A percentile compares a stretch with the other conserved stretches of the same genome.
phyloP scores from a whole-genome alignment of 1,284 basidiomycete genomes.

The Lignosus rhinocerotis region DNA sequence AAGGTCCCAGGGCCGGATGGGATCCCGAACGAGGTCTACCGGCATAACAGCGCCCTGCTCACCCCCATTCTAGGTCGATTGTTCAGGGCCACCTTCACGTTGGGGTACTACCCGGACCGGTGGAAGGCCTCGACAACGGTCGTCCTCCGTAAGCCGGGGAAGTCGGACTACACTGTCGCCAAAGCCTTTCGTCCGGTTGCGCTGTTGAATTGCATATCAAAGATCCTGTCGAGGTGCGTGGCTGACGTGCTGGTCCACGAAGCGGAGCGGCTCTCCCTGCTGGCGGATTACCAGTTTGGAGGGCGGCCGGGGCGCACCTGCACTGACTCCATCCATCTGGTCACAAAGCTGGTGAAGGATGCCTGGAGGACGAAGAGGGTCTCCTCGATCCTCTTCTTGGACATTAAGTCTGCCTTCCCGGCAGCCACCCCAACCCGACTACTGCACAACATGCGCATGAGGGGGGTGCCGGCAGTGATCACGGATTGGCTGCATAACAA shows the following conservation, averaged over 20 bases:
- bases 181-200: slow-evolving; percentile 43
- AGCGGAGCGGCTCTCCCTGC: slow-evolving; percentile 19
- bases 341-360: slow-evolving; percentile 33
- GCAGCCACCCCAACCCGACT: slow-evolving; percentile 32
- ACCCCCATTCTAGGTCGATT: slow-evolving; percentile 30
- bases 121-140: slow-evolving; percentile 31
- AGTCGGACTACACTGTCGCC: slow-evolving; percentile 35
- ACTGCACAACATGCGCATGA: slow-evolving; percentile 33
- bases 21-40: slow-evolving; percentile 34
- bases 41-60: slow-evolving; percentile 27
- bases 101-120: slow-evolving; percentile 30
- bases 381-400: slow-evolving; percentile 36
- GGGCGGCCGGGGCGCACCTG: slow-evolving; percentile 36
- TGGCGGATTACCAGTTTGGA: slow-evolving; percentile 38
- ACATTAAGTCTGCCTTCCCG: slow-evolving; percentile 43
- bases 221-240: slow-evolving; percentile 33
- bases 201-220: slow-evolving; percentile 38
- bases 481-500: slow-evolving; percentile 26
- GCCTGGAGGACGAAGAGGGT: slow-evolving; percentile 37
- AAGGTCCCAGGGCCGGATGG: too few relatives aligned
- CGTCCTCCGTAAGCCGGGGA: slow-evolving; percentile 36
- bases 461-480: slow-evolving; percentile 30
- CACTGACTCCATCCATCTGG: slow-evolving; percentile 37
- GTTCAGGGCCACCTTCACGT: slow-evolving; percentile 30
- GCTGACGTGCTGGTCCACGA: slow-evolving; percentile 27